Percentiles rank a stretch among this genome's conserved stretches.
These are phyloP conservation scores for Cryptococcus sp. DNA, from an alignment of 1,284 basidiomycete species.

Conservation along the genomic window DNA sequence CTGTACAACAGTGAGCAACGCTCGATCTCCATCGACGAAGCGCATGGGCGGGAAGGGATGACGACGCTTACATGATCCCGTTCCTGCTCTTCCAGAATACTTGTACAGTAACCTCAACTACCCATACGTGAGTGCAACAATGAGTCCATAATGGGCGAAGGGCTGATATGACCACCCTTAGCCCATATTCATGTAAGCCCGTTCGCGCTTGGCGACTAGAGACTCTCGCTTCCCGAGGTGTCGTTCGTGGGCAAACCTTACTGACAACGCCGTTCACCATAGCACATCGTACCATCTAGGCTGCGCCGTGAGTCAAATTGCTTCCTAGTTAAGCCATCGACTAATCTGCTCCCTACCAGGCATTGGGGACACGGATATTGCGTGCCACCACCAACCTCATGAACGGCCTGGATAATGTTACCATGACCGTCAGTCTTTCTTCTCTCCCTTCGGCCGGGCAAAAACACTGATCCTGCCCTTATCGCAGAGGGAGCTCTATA, in stretches of 20 bases:
- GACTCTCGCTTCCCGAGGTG: slow-evolving; percentile 60
- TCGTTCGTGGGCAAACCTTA: neutral
- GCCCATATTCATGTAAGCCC: slow-evolving; percentile 49
- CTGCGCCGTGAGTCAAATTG: slow-evolving; percentile 40
- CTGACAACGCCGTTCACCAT: slow-evolving; percentile 74
- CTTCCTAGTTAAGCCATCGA: neutral
- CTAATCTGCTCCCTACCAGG: slow-evolving; percentile 54
- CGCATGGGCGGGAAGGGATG: too few species aligned
- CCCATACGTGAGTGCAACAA: slow-evolving; percentile 56
- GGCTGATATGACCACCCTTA: slow-evolving; percentile 8
- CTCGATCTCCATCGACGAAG: neutral
- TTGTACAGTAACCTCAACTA: slow-evolving; percentile 80
- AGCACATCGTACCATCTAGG: slow-evolving; percentile 57
- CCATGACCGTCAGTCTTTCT: slow-evolving; percentile 63
- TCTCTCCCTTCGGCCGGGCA: too few species aligned
- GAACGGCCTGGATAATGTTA: slow-evolving; percentile 79
- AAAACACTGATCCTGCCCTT: neutral
- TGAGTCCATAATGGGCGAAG: neutral
- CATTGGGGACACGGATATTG: slow-evolving; percentile 84
- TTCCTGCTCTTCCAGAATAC: slow-evolving; percentile 56
- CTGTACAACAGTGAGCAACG: slow-evolving; percentile 74
- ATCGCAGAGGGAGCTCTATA: slow-evolving; percentile 66
- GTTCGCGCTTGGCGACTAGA: too few species aligned
- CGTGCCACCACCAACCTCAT: slow-evolving; percentile 81
- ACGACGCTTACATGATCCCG: too few species aligned